phyloP scores from a whole-genome alignment of 129 eudicot species.

The Solidago caesia region DNA sequence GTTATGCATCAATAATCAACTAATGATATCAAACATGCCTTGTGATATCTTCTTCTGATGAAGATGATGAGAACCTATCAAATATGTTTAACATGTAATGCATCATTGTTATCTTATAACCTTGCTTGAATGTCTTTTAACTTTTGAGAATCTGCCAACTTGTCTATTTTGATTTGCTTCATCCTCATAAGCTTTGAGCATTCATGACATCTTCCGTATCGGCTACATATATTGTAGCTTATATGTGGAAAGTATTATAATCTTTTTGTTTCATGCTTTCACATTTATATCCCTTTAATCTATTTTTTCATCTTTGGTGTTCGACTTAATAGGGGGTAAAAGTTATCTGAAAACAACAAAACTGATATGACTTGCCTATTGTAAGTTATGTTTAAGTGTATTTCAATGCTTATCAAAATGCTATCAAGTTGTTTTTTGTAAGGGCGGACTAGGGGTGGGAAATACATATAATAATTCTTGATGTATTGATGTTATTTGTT shows the following conservation, averaged over 20 bases:
- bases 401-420: not conserved
- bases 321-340: not conserved
- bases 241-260: conserved; percentile 6
- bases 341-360: not conserved
- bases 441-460: not conserved
- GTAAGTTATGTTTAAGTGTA: conserved; percentile 3
- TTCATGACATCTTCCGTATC: conserved; percentile 11
- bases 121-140: not conserved
- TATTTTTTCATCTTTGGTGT: not conserved
- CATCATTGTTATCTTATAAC: conserved; percentile 8
- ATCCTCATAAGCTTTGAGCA: not conserved
- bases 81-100: not conserved
- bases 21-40: conserved; percentile 7
- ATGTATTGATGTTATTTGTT: conserved; percentile 2
- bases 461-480: not conserved
- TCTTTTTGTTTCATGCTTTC: conserved; percentile 12
- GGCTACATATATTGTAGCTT: not conserved
- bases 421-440: not conserved
- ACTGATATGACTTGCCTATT: not conserved
- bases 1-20: conserved; percentile 9
- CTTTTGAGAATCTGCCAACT: not conserved
- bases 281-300: not conserved
- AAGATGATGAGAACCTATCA: conserved; percentile 18
- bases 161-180: conserved; percentile 8
- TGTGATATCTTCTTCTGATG: not conserved